Conservation (phyloP, 306 rosid genomes). For the Cicer chorassanicum region DNA sequence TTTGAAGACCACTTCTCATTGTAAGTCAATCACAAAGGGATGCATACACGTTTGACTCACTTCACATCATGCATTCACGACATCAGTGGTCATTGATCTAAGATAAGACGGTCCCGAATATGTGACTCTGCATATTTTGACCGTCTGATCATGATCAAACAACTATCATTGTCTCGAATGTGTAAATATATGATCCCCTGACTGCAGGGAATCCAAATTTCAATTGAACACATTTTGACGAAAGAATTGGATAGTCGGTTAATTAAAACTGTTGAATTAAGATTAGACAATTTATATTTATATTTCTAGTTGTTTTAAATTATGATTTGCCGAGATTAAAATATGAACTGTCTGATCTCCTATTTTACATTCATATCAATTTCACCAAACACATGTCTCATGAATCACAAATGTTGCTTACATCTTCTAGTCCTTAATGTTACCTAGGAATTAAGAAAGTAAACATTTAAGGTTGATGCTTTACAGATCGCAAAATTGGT, state of each 20-base stretch:
- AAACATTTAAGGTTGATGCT: background rate
- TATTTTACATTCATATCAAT: background rate
- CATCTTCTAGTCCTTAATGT: too few relatives aligned
- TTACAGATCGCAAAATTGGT: slow-evolving; percentile 69
- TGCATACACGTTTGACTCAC: too few relatives aligned
- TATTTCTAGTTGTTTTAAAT: background rate
- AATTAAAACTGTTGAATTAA: background rate
- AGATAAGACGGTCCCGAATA: background rate
- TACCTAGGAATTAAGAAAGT: background rate
- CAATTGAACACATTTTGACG: too few relatives aligned
- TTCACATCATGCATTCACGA: background rate
- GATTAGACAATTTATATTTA: background rate
- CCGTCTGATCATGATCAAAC: too few relatives aligned
- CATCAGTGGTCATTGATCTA: background rate
- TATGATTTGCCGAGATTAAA: background rate
- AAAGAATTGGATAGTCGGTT: too few relatives aligned
- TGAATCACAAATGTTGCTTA: too few relatives aligned
- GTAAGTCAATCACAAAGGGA: slow-evolving; percentile 55
- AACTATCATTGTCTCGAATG: too few relatives aligned
- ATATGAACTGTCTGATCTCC: background rate
- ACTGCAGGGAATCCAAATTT: too few relatives aligned
- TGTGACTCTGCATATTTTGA: too few relatives aligned
- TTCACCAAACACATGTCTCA: too few relatives aligned
- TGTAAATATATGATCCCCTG: too few relatives aligned
- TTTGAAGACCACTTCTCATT: slow-evolving; percentile 64